Base-by-base conservation (phyloP, 2,329 filamentous ascomycete species). In the Graphiopsis chlorocephala region DNA sequence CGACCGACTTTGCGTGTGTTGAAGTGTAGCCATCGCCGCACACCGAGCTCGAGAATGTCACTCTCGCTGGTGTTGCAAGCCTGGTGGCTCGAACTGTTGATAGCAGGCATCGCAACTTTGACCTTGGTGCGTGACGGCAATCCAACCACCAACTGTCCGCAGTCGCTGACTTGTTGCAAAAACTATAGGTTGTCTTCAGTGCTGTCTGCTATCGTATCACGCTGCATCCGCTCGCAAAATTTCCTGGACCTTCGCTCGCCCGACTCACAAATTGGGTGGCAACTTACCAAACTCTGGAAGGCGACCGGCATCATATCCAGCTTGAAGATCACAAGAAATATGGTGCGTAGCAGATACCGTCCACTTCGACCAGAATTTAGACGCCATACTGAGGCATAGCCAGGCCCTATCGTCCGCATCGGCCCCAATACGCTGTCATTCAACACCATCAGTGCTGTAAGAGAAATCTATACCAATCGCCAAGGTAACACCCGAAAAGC, bases 301-400 rank as follows among this genome's bases (percentile, higher is more conserved):
- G 72, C 50, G 69, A 73, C 55, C 67, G 68, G 1, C 74, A 74
- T 65, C 66, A 73, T 33, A 64, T 70, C n/a, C 70, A 72, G 64
- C 71, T 63, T 80, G 82, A 84, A 31, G 81, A 89, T 70, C 92
- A 96, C 75, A 80, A 88, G 70, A 83, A 84, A 73, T 93, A 96
- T 72, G 85, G 53, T 57, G 7, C 28, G 28, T 57, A 57, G 38
- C 17, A 20, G 3, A 7, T n/a, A 20, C 11, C n/a, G 3, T 20
- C 12, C n/a, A n/a, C 38, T 20, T 45, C 6, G 1, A 45, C 12
- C 38, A 12, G 38, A 8, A 11, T 1, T 11, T 20, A 8, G 3
- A 20, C n/a, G n/a, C 38, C 38, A 45, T 20, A 10, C 38, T 45
- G n/a, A 45, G n/a, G 17, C 8, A 20, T 20, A 45, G 38, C 38